Conservation (phyloP, 768 basidiomycete genomes). For the Lyophyllum shimeji region DNA sequence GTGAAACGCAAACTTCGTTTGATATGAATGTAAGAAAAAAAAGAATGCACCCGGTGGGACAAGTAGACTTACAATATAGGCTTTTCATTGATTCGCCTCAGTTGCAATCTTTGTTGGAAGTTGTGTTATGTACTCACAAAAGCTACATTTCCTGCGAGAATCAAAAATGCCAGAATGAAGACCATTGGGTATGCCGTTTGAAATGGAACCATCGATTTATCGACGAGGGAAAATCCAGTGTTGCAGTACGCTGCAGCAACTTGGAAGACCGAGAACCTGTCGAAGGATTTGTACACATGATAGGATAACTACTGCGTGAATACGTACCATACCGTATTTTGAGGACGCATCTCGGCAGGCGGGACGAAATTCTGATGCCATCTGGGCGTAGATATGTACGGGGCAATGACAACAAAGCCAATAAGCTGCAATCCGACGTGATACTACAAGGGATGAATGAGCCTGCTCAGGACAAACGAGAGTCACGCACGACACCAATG, state of each 20-base stretch:
- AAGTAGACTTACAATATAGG: slow-evolving; percentile 74
- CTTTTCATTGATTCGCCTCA: too few species aligned
- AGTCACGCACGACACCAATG: slow-evolving; percentile 61
- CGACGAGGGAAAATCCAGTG: slow-evolving; percentile 83
- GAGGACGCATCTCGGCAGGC: slow-evolving; percentile 52
- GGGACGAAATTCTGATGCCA: slow-evolving; percentile 65
- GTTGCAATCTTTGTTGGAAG: background rate
- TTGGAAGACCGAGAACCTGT: slow-evolving; percentile 85
- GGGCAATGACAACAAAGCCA: slow-evolving; percentile 73
- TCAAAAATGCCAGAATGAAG: slow-evolving; percentile 64
- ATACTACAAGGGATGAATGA: slow-evolving; percentile 54
- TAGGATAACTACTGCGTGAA: background rate
- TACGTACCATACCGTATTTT: slow-evolving; percentile 66
- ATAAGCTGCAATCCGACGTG: slow-evolving; percentile 70
- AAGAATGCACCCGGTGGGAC: background rate
- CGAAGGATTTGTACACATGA: background rate
- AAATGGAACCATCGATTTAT: slow-evolving; percentile 91
- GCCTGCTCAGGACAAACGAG: background rate
- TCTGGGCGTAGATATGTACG: slow-evolving; percentile 66
- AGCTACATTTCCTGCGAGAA: slow-evolving; percentile 90
- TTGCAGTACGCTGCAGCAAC: slow-evolving; percentile 87
- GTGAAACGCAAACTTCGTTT: slow-evolving; percentile 66
- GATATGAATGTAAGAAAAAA: background rate
- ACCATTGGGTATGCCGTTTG: slow-evolving; percentile 84
- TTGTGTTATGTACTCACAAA: slow-evolving; percentile 63